Evolutionary conservation across 2,329 filamentous ascomycete species (phyloP).

Genomic region (Bipolaris bicolor): DNA sequence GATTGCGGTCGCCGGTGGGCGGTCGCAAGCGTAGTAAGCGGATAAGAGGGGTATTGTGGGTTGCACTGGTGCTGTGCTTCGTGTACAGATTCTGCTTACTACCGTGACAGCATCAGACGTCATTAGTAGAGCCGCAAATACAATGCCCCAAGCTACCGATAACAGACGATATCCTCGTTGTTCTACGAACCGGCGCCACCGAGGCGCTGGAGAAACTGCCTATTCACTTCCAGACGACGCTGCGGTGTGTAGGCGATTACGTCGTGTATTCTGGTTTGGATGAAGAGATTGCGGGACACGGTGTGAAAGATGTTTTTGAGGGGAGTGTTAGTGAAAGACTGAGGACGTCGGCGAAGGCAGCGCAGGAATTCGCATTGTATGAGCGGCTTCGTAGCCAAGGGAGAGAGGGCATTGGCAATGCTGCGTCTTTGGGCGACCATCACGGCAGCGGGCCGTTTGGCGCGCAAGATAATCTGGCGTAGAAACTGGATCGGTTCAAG

Average conservation of each 20-base stretch:
- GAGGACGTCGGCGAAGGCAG: conserved; percentile 10
- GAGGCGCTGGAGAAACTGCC: conserved; percentile 61
- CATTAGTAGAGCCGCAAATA: neutral
- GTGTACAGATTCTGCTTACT: too few species aligned
- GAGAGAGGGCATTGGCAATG: conserved; percentile 21
- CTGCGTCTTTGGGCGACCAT: conserved; percentile 14
- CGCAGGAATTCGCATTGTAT: conserved; percentile 41
- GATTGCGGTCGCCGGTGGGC: too few species aligned
- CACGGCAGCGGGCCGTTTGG: conserved; percentile 17
- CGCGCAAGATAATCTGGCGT: conserved; percentile 19
- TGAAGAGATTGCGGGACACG: conserved; percentile 33
- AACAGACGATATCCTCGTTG: conserved; percentile 55
- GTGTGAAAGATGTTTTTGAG: conserved; percentile 39
- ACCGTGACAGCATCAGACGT: too few species aligned
- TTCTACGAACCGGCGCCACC: conserved; percentile 63
- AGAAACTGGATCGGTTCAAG: conserved; percentile 45
- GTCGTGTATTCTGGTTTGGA: conserved; percentile 44
- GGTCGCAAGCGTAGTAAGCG: too few species aligned
- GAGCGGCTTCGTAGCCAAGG: conserved; percentile 36
- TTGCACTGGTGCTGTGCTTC: too few species aligned
- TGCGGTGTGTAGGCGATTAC: conserved; percentile 41
- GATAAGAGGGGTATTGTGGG: too few species aligned
- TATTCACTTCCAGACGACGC: conserved; percentile 42
- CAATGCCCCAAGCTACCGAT: conserved; percentile 5
- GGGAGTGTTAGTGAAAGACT: conserved; percentile 28